Percentiles rank a stretch among this genome's conserved stretches.
Evolutionary conservation across 306 rosid genomes (phyloP).

Genomic region (Hippophae gyantsensis): DNA sequence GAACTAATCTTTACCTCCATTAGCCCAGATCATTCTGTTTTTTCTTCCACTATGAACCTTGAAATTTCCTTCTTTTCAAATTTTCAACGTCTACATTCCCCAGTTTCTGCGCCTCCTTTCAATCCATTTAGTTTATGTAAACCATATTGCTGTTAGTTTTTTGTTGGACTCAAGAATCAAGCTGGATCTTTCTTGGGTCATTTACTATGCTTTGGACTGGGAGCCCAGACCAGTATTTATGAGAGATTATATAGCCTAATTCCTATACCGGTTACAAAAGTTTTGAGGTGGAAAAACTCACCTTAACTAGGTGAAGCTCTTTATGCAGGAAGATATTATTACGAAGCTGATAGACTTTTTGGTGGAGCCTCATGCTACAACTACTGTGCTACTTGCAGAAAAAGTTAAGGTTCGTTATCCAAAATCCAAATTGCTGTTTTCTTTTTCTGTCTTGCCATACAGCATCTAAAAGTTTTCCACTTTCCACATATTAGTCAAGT

Average conservation of each 20-base stretch:
- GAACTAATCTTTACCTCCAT: too few relatives aligned
- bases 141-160: too few relatives aligned
- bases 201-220: neutral
- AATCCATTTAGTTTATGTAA: too few relatives aligned
- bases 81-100: too few relatives aligned
- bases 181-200: too few relatives aligned
- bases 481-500: conserved; percentile 36
- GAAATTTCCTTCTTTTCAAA: too few relatives aligned
- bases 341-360: conserved; percentile 71
- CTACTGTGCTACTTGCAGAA: conserved; percentile 60
- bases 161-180: too few relatives aligned
- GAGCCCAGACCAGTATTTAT: neutral
- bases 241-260: neutral
- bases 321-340: conserved; percentile 71
- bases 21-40: too few relatives aligned
- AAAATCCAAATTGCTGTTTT: conserved; percentile 1
- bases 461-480: conserved; percentile 13
- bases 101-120: too few relatives aligned
- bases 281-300: conserved; percentile 4
- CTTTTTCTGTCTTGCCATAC: neutral
- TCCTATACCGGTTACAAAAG: neutral
- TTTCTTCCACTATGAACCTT: too few relatives aligned
- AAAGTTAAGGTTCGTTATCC: conserved; percentile 53
- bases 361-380: conserved; percentile 74
- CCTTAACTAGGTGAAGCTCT: conserved; percentile 17